Base-by-base conservation (phyloP, 31 red algal genomes). In the Odonthalia washingtoniensis region DNA sequence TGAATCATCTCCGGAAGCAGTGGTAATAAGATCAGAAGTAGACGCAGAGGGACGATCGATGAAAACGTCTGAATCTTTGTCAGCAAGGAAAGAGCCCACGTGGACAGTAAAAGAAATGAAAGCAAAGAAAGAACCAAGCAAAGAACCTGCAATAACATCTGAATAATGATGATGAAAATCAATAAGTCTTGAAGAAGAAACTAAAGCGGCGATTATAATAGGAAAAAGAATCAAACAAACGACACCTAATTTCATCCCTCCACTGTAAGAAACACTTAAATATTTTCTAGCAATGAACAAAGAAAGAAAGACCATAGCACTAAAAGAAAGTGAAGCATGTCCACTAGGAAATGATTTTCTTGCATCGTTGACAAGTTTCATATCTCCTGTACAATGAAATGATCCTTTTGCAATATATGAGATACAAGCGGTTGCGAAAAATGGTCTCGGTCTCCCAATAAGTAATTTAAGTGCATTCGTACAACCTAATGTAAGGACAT, bases 141-240 rank as follows among this genome's bases (percentile, higher is more conserved):
- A 62, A 0, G 84, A 43, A 1, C 96, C 96, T 40, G 78, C 96
- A 26, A 95, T 52, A 74, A 98, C 65, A 81, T 98, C 96, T 2
- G 86, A 67, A 74, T 74, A 94, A 67, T 98, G 87, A 41, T 98
- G 96, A 84, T 98, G 96, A 75, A 88, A 92, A 87, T 98, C 96
- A 39, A 95, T 52, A 4, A 80, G 84, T 40, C 96, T 80, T 2
- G 92, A 92, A 31, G 78, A 70, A 0, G 90, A 92, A 42, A 98
- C 80, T 28, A 84, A 35, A 12, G 40, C 87, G 5, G 96, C 92
- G n/a, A 43, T 30, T 31, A 90, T 33, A 36, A 80, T 28, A 33
- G 92, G 92, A 3, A 66, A 4, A 14, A 89, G 16, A 27, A 77
- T 52, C 16, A 86, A 46, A 28, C 79, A 34, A 28, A 87, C 82